Base-by-base conservation (phyloP, 306 rosid species). In the Geum urbanum region DNA sequence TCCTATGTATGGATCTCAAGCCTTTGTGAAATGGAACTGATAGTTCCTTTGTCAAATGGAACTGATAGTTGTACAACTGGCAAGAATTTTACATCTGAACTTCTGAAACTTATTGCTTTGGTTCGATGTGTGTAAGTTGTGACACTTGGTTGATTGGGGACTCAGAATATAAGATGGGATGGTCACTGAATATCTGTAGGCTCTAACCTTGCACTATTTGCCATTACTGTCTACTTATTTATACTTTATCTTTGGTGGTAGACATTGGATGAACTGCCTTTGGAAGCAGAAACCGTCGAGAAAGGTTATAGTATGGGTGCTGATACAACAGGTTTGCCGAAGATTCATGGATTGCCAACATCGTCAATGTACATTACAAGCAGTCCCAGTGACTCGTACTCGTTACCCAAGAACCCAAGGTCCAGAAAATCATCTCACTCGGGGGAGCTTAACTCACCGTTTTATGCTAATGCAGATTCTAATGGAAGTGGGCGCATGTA, bases 221-320 rank as follows among this genome's bases (percentile, higher is more conserved):
- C 44, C 4, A n/a, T 58, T 61, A 45, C 60, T 22, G 8, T 40
- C 62, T 57, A 13, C 18, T 57, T 15, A 57, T 57, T 6, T 27
- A 5, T 24, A 1, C 13, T 78, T 47, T n/a, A n/a, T n/a, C 16
- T 76, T n/a, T 68, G 62, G 74, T 63, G 39, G 70, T 76, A 94
- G 99, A 91, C 92, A 52, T 79, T 94, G 87, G 99, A 94, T 66
- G 97, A 94, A 45, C 77, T 94, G 62, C 99, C 99, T 63, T 55
- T 89, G 85, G 97, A 91, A 81, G 96, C 99, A 3, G 99, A 94
- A 76, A 83, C 99, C 19, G 87, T 94, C 45, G 99, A 94, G 79
- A 94, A 88, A 74, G 99, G 97, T 66, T 91, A 81, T 78, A 83
- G 79, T 75, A 72, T 84, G 77, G 89, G 86, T 47, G 64, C 88